Evolutionary conservation across 176 grass and related monocot genomes (phyloP), one percentile per base, ranked within the genome.

Genomic region (Phyllostachys edulis): DNA sequence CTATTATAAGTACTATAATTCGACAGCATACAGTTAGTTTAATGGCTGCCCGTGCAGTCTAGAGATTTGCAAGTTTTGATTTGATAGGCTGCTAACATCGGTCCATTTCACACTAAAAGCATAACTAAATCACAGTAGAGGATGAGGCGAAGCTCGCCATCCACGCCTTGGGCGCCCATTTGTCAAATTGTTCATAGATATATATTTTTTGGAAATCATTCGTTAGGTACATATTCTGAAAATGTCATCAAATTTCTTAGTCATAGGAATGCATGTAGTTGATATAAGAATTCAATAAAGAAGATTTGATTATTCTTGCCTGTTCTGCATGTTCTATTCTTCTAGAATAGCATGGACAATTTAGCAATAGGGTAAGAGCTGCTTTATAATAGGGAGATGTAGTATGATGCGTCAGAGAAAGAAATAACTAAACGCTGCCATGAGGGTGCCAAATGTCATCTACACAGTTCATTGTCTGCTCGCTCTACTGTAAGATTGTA

Each of bases 31-130:
- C 0, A 9, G 15, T 45, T 57, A 40, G 5, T 84, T 67, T 76
- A 76, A 66, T 67, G 16, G n/a, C 20, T 63, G 82, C 72, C n/a
- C 82, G 62, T 84, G 72, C 62, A 67, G 62, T 77, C 62, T 77
- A 57, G 82, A 68, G 72, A 85, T 77, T 36, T 77, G 72, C 36
- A 57, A 77, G 49, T 57, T 85, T 76, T 76, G 16, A 51, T 32
- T 4, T 76, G 62, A 45, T 70, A 20, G 23, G 40, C 39, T 44
- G 65, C 50, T 11, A 40, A 59, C 52, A 81, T 44, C 8, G 36
- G 29, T 42, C 63, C 65, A 81, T 80, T 54, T 80, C 46, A 80
- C 47, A 39, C 46, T 24, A 2, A 23, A 68, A 40, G 63, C 32
- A 18, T 55, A 12, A 44, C 21, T 57, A 57, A 41, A 69, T 69